Conservation (phyloP, 257 asterid species). For the Gentiana macrophylla region DNA sequence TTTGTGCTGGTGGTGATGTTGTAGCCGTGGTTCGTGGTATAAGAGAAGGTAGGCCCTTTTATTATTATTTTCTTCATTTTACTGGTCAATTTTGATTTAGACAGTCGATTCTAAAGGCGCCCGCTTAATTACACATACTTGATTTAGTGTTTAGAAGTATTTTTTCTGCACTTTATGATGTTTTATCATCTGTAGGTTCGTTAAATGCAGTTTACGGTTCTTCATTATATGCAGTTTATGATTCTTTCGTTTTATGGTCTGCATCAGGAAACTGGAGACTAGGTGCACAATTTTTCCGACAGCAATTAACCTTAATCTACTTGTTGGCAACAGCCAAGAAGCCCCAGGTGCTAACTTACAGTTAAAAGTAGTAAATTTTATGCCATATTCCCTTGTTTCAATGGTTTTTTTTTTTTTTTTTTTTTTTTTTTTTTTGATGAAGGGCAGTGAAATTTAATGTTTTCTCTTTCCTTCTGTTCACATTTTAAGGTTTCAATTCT, state of each 20-base stretch:
- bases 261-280: slow-evolving; percentile 60
- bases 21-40: slow-evolving; percentile 52
- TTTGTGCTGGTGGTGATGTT: slow-evolving; percentile 97
- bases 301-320: slow-evolving; percentile 60
- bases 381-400: no score
- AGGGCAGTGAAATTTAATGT: not conserved
- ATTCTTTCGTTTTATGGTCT: slow-evolving; percentile 1
- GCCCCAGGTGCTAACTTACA: slow-evolving; percentile 56
- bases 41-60: slow-evolving; percentile 32
- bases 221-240: not conserved
- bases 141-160: no score
- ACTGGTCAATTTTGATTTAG: not conserved
- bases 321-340: slow-evolving; percentile 69
- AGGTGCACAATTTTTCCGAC: slow-evolving; percentile 52
- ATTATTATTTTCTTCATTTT: not conserved
- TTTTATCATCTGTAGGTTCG: no score
- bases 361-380: no score
- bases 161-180: not conserved
- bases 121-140: no score
- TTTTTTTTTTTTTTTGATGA: not conserved
- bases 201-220: no score
- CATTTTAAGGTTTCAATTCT: slow-evolving; percentile 70
- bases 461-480: not conserved
- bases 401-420: not conserved
- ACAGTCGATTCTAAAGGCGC: no score